Evolutionary conservation across 2,329 filamentous ascomycete genomes (phyloP).

Genomic region (Aspergillus quadricinctus): DNA sequence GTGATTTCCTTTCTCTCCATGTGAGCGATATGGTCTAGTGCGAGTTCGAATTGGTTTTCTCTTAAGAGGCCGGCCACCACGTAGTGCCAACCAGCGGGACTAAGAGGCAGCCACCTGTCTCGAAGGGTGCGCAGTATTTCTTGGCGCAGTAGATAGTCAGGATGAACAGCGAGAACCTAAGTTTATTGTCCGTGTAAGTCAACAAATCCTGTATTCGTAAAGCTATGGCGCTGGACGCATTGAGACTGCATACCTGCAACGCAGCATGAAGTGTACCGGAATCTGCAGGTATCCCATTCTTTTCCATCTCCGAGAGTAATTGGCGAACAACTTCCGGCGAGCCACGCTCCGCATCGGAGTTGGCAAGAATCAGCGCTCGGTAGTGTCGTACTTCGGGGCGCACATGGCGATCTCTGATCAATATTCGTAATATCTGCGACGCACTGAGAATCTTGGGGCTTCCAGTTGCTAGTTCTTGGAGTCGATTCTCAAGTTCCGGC

Average conservation of each 20-base stretch:
- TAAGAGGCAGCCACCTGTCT: conserved; percentile 64
- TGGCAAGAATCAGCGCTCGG: conserved; percentile 68
- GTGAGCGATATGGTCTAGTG: conserved; percentile 63
- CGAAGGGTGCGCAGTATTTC: conserved; percentile 63
- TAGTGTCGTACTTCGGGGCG: conserved; percentile 50
- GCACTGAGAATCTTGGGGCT: conserved; percentile 22
- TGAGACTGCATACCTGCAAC: conserved; percentile 52
- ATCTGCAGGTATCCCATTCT: conserved; percentile 58
- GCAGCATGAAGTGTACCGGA: conserved; percentile 66
- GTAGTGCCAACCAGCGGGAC: conserved; percentile 59
- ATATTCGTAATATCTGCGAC: conserved; percentile 31
- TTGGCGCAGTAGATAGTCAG: conserved; percentile 73
- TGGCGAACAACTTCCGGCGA: conserved; percentile 60
- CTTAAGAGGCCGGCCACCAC: conserved; percentile 71
- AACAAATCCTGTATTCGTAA: neutral
- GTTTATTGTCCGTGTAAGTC: neutral
- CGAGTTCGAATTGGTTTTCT: conserved; percentile 78
- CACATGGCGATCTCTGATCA: conserved; percentile 36
- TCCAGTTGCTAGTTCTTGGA: conserved; percentile 23
- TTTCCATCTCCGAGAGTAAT: conserved; percentile 70
- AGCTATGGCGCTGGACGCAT: neutral
- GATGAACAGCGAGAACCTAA: conserved; percentile 72
- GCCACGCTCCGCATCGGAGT: conserved; percentile 60
- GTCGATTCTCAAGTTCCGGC: conserved; percentile 23
- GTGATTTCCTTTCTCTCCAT: conserved; percentile 55